phyloP scores from a whole-genome alignment of 2,329 filamentous ascomycete species.

The Aspergillus sp. region DNA sequence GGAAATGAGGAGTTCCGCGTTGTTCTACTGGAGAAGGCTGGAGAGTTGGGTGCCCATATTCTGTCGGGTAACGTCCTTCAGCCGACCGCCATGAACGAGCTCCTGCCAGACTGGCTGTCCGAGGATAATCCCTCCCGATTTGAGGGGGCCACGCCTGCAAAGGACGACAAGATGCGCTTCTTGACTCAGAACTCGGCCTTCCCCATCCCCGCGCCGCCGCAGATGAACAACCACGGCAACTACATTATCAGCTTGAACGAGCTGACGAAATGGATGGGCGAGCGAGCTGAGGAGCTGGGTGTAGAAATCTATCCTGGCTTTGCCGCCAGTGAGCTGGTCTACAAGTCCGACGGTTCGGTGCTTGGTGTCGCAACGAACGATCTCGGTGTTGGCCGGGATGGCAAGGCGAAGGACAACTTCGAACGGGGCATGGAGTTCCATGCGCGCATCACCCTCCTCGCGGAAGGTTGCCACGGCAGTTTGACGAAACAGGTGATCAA shows the following conservation, averaged over 20 bases:
- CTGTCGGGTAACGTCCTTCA: slow-evolving; percentile 94
- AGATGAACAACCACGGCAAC: slow-evolving; percentile 98
- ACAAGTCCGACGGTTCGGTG: slow-evolving; percentile 81
- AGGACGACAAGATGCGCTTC: slow-evolving; percentile 86
- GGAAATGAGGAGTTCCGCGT: slow-evolving; percentile 97
- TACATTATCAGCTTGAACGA: slow-evolving; percentile 96
- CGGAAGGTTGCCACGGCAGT: slow-evolving; percentile 93
- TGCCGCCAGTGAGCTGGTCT: slow-evolving; percentile 88
- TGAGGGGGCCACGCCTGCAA: slow-evolving; percentile 80
- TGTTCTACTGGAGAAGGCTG: slow-evolving; percentile 88
- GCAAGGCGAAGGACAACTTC: slow-evolving; percentile 84
- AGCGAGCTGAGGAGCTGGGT: slow-evolving; percentile 92
- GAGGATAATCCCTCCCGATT: slow-evolving; percentile 87
- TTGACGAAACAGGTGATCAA: slow-evolving; percentile 92
- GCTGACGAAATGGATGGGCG: slow-evolving; percentile 91
- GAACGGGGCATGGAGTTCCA: slow-evolving; percentile 99
- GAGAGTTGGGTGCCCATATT: slow-evolving; percentile 91
- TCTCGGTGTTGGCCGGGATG: slow-evolving; percentile 76
- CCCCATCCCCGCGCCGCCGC: slow-evolving; percentile 82
- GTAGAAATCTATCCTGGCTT: slow-evolving; percentile 97
- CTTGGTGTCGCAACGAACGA: slow-evolving; percentile 96
- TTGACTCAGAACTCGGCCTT: slow-evolving; percentile 77
- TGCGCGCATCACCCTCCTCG: slow-evolving; percentile 85
- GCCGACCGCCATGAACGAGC: slow-evolving; percentile 80
- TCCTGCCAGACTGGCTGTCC: slow-evolving; percentile 89